Conservation (phyloP, 208 protist species). For the Leptomonas pyrrhocoris region DNA sequence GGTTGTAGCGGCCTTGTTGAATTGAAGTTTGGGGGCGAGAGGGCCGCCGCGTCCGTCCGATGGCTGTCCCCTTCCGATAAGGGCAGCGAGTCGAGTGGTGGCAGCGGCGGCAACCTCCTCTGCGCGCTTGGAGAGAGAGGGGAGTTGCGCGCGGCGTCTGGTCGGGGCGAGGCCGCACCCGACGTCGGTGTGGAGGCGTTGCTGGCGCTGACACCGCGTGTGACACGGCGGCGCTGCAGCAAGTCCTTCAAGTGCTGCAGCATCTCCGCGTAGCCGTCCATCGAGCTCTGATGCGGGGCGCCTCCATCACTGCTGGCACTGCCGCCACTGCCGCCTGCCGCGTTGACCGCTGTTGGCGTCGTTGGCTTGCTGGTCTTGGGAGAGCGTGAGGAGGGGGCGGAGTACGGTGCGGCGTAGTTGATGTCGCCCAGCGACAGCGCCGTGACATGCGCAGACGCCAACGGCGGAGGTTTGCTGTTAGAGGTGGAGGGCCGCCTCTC, state of each 20-base stretch:
- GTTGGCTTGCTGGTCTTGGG: constrained; percentile 9
- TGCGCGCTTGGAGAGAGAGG: not conserved
- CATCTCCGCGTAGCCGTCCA: constrained; percentile 82
- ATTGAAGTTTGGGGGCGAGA: constrained; percentile 35
- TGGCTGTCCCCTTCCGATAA: not conserved
- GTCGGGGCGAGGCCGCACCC: not conserved
- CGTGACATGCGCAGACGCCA: constrained; percentile 16
- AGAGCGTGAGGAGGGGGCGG: constrained; percentile 12
- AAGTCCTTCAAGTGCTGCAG: constrained; percentile 81
- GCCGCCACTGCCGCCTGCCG: constrained; percentile 4
- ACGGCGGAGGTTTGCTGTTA: not conserved
- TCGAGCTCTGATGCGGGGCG: constrained; percentile 31
- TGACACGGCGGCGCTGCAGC: constrained; percentile 54
- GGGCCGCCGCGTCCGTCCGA: not conserved
- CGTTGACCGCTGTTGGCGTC: not conserved
- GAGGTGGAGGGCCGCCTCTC: constrained; percentile 18
- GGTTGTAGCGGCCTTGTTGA: constrained; percentile 34
- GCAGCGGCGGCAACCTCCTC: constrained; percentile 1
- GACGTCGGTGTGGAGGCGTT: constrained; percentile 20
- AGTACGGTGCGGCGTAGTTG: not conserved
- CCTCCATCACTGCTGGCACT: constrained; percentile 23
- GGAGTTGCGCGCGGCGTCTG: not conserved
- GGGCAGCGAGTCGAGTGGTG: constrained; percentile 25
- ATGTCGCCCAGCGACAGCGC: constrained; percentile 42
- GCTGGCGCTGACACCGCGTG: constrained; percentile 18